A percentile compares a stretch with the other conserved stretches of the same genome.
These are phyloP conservation scores for Cucurbita argyrosperma DNA, from an alignment of 306 rosid genomes.

Conservation along the genomic window DNA sequence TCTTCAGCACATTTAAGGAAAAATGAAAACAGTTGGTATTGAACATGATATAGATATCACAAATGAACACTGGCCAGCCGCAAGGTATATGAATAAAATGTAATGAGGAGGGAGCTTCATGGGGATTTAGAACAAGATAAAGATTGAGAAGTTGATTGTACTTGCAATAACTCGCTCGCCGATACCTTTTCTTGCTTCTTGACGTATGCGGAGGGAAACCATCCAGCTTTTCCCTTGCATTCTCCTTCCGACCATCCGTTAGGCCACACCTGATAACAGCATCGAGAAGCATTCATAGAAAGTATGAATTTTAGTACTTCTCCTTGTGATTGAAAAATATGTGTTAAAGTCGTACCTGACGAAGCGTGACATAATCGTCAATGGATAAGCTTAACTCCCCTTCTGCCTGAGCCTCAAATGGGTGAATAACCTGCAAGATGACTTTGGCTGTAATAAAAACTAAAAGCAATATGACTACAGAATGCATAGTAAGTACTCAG, in stretches of 20 bases:
- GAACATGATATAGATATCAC: background rate
- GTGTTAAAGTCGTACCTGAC: conserved; percentile 41
- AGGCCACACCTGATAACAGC: conserved; percentile 33
- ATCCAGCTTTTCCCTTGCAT: conserved; percentile 58
- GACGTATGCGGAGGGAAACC: conserved; percentile 95
- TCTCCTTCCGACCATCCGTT: conserved; percentile 97
- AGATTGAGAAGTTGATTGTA: background rate
- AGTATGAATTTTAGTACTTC: background rate
- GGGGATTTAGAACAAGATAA: background rate
- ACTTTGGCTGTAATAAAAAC: background rate
- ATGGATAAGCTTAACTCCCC: conserved; percentile 69
- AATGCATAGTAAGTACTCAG: background rate
- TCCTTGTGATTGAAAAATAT: background rate
- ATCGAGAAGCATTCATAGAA: too few species aligned
- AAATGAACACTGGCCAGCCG: background rate
- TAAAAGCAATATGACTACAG: background rate
- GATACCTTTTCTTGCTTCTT: conserved; percentile 48
- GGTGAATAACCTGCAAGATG: conserved; percentile 56
- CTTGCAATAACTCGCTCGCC: conserved; percentile 14
- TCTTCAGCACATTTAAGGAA: background rate
- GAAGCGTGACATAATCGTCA: conserved; percentile 66
- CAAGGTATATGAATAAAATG: background rate
- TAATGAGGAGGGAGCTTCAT: background rate
- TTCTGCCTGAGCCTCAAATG: conserved; percentile 81
- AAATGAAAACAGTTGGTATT: background rate